These are phyloP conservation scores for Plasmodium ovale DNA, from an alignment of 169 alveolate genomes.

Conservation along the genomic window DNA sequence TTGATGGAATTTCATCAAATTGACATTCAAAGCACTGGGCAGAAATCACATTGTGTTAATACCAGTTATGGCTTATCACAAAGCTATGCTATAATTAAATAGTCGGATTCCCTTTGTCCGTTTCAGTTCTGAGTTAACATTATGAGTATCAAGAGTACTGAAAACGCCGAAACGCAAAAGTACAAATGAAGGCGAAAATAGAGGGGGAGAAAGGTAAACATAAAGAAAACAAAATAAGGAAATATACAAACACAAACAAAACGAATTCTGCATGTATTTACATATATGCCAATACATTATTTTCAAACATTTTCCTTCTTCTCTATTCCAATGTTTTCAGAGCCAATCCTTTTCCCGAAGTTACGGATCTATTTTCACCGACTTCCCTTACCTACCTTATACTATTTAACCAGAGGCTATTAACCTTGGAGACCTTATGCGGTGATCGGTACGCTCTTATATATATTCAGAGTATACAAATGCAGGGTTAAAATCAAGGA, in stretches of 20 bases:
- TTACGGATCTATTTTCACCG: constrained; percentile 94
- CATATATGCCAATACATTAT: too few species aligned
- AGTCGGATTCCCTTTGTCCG: constrained; percentile 95
- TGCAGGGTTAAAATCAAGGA: not conserved
- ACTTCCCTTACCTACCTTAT: constrained; percentile 94
- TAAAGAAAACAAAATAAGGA: constrained; percentile 18
- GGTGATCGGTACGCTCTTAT: constrained; percentile 95
- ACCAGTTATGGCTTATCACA: constrained; percentile 92
- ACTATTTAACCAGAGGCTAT: constrained; percentile 95
- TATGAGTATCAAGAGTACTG: too few species aligned
- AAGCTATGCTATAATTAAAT: constrained; percentile 93
- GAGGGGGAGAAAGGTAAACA: not conserved
- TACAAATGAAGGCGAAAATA: too few species aligned
- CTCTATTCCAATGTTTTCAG: constrained; percentile 90
- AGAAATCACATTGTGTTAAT: constrained; percentile 95
- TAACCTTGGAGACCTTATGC: constrained; percentile 96
- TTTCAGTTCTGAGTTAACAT: constrained; percentile 93
- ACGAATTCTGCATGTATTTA: not conserved
- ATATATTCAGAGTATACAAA: constrained; percentile 69
- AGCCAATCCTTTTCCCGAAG: constrained; percentile 95
- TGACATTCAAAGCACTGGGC: constrained; percentile 96
- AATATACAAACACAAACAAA: constrained; percentile 48
- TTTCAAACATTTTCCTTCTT: constrained; percentile 62
- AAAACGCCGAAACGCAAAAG: too few species aligned
- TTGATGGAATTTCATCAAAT: constrained; percentile 92